Base-by-base conservation (phyloP, 805 yeast genomes). In the Lipomyces mesembrius region DNA sequence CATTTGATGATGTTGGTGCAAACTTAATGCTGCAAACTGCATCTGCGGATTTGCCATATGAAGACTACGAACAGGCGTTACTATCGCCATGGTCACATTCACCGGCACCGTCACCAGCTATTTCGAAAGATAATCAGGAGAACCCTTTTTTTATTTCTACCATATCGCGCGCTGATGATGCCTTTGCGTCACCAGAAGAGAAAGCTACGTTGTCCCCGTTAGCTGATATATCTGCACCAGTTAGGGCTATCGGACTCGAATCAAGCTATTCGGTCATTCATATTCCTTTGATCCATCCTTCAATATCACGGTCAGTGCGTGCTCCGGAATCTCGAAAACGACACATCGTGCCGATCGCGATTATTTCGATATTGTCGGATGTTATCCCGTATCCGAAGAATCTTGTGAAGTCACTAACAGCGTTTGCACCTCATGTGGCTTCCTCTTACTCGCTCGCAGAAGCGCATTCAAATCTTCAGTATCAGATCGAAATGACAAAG, bases 41-140 rank as follows among this genome's bases (percentile, higher is more conserved):
- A 32, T 49, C 46, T 6, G 25, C 56, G 8, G 70, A 67, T 43
- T 58, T 63, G 43, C 67, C 65, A 7, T 76, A 67, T 57, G 74
- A 66, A 43, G 79, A 76, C 58, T 71, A 68, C 35, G 78, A 76
- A 63, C 79, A 76, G 63, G 72, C 70, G 2, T 17, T 69, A 3
- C 52, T 63, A 6, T 74, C 78, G 2, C 77, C 78, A 2, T 75
- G 78, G 78, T 65, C 75, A 1, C 59, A 65, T 25, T 76, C 79
- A 2, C 77, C 79, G 2, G 76, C 77, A 2, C 76, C 77, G 2
- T 74, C 79, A 1, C 78, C 78, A 3, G 77, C 76, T 9, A 43
- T 76, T 4, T 60, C 71, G 7, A 71, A 73, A 35, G 72, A 72
- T 46, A 61, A 65, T 52, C 54, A 62, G 1, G 74, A 73, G 58